Base-by-base conservation (phyloP, 2,329 filamentous ascomycete species). In the Aspergillus vadensis region DNA sequence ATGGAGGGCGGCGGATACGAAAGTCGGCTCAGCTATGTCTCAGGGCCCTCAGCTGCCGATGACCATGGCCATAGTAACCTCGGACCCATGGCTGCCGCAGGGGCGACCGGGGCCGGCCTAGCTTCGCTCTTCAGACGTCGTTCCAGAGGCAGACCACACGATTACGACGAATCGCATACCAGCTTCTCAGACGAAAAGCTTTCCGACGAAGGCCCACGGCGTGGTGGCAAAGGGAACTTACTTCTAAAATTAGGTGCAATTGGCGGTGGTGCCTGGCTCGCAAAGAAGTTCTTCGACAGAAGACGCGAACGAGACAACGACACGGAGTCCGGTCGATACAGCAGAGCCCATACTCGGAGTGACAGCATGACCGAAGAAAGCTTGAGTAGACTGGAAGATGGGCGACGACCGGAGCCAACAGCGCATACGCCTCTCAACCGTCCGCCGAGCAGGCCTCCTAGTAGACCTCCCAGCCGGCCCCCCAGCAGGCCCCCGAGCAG, bases 121-220 rank as follows among this genome's bases (percentile, higher is more conserved):
- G 84, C 84, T 61, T 82, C 82, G 15, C 72, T 88, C 59, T 76
- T 77, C 59, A 65, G 69, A 58, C 70, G 72, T 54, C 72, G 74
- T 52, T 80, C 77, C 60, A 77, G 76, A 59, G 74, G 78, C 72
- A 75, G 76, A 62, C 76, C 79, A 73, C 66, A 78, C 69, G 55
- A 70, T 69, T 63, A 80, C 73, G 72, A 80, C 48, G 73, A 74
- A 17, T 79, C 78, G 7, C 88, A 85, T 0, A 81, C 80, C 4
- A 89, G 86, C 55, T 88, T 86, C 64, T 76, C 80, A 36, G 84
- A 89, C 41, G 88, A 92, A 65, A 91, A 92, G 72, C 84, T 84
- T 59, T 84, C 84, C 0, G 83, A 87, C n/a, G 73, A 77, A 47
- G 77, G 77, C 23, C 80, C 75, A 38, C 74, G 71, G 5, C 68